A percentile compares a stretch with the other conserved stretches of the same genome.
Evolutionary conservation across 2,329 filamentous ascomycete species (phyloP).

Genomic region (Aspergillus pseudoterreus): DNA sequence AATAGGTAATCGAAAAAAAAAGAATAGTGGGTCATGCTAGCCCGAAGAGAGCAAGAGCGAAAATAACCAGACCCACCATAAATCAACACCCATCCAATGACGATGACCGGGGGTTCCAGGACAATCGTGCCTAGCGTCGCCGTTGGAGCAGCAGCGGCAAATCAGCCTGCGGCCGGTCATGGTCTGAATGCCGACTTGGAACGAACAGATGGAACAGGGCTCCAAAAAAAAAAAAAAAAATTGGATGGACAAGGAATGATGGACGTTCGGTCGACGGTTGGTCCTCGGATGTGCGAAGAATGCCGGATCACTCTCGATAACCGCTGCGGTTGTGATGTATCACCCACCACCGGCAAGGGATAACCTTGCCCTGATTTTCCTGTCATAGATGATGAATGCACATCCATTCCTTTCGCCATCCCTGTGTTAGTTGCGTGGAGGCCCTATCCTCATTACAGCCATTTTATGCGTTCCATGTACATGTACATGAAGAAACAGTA

Average conservation of each 20-base stretch:
- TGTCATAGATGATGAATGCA: not conserved
- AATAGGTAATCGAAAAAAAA: constrained; percentile 3
- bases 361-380: not conserved
- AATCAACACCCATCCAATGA: constrained; percentile 15
- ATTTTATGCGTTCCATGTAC: not conserved
- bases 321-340: not conserved
- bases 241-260: not conserved
- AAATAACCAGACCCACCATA: constrained; percentile 8
- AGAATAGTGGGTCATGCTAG: not conserved
- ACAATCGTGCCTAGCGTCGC: constrained; percentile 19
- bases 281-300: not conserved
- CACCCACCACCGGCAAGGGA: not conserved
- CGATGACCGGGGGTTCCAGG: constrained; percentile 9
- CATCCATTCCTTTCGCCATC: not conserved
- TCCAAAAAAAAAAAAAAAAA: not conserved
- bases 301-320: not conserved
- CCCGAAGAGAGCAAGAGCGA: constrained; percentile 8
- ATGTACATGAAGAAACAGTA: too few relatives aligned
- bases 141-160: constrained; percentile 14
- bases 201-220: not conserved
- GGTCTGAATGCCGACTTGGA: not conserved
- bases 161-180: constrained; percentile 2
- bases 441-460: not conserved
- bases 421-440: not conserved
- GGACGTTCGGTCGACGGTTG: not conserved